A percentile compares a stretch with the other conserved stretches of the same genome.
phyloP scores from a whole-genome alignment of 148 eudicot species.

The Pharnaceum exiguum region DNA sequence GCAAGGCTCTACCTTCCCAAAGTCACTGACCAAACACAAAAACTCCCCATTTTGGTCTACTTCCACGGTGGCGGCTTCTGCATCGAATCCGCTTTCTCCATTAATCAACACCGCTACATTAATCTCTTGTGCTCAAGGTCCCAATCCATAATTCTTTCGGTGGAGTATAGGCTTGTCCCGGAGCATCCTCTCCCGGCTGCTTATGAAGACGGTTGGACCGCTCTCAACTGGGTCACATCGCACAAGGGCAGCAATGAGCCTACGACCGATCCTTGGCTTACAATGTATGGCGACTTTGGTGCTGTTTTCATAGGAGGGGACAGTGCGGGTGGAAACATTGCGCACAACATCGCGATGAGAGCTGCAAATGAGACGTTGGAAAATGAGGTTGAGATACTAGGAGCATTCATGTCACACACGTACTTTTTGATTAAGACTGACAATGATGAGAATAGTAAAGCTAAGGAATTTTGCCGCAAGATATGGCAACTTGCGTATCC shows the following conservation, averaged over 20 bases:
- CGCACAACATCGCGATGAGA: constrained; percentile 43
- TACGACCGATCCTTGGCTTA: constrained; percentile 40
- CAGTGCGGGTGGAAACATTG: constrained; percentile 57
- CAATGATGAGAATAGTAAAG: neutral
- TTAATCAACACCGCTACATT: constrained; percentile 22
- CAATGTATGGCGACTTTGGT: constrained; percentile 23
- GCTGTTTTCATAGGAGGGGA: constrained; percentile 45
- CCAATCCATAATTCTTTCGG: constrained; percentile 27
- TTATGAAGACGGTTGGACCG: constrained; percentile 51
- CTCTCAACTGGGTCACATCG: constrained; percentile 50
- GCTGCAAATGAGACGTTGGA: constrained; percentile 21
- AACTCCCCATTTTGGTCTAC: constrained; percentile 50
- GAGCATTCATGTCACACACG: constrained; percentile 26
- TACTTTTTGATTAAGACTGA: constrained; percentile 24
- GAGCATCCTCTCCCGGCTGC: constrained; percentile 44
- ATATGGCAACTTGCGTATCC: constrained; percentile 40
- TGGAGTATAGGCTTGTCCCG: constrained; percentile 52
- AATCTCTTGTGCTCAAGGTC: constrained; percentile 25
- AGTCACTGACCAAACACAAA: neutral
- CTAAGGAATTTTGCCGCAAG: constrained; percentile 4
- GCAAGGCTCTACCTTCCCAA: constrained; percentile 40
- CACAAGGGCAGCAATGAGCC: neutral
- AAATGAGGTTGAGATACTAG: constrained; percentile 24
- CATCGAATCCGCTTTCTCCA: constrained; percentile 37
- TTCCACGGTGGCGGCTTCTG: constrained; percentile 71